These are phyloP conservation scores for Amylostereum areolatum DNA, from an alignment of 1,284 basidiomycete species.

Conservation along the genomic window DNA sequence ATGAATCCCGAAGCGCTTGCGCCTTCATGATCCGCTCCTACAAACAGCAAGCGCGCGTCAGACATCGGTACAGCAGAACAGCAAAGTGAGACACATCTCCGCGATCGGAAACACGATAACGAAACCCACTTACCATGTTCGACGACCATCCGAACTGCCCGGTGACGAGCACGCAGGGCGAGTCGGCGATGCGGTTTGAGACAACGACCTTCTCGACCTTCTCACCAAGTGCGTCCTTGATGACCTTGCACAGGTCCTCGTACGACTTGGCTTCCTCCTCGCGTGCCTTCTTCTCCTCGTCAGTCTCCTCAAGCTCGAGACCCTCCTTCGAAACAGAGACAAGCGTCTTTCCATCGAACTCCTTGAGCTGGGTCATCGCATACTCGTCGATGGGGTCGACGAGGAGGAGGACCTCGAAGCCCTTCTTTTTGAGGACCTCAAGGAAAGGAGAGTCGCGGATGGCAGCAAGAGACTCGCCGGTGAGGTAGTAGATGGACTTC, in stretches of 20 bases:
- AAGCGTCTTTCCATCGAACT: conserved; percentile 98
- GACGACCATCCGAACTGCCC: conserved; percentile 99
- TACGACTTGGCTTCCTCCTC: conserved; percentile 87
- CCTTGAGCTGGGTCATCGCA: conserved; percentile 97
- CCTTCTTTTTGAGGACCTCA: conserved; percentile 99
- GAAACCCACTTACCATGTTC: conserved; percentile 72
- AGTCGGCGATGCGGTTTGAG: conserved; percentile 96
- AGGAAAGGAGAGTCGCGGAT: conserved; percentile 97
- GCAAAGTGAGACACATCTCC: background rate
- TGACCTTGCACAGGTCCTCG: conserved; percentile 86
- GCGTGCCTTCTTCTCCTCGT: conserved; percentile 91
- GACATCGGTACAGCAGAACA: conserved; percentile 6
- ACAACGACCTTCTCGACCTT: conserved; percentile 99
- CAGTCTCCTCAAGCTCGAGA: conserved; percentile 98
- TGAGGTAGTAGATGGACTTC: conserved; percentile 99
- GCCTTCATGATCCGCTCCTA: conserved; percentile 99
- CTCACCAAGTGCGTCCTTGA: conserved; percentile 98
- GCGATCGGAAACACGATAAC: too few relatives aligned
- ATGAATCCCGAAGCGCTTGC: conserved; percentile 96
- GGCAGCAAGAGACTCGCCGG: conserved; percentile 92
- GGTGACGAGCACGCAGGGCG: conserved; percentile 95
- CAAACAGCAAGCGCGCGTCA: conserved; percentile 9
- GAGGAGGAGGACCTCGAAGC: conserved; percentile 96
- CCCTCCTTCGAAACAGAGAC: conserved; percentile 99
- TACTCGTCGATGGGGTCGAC: conserved; percentile 99